Evolutionary conservation across 495 filamentous ascomycete species (phyloP).

Genomic region (Hamigera avellanea): DNA sequence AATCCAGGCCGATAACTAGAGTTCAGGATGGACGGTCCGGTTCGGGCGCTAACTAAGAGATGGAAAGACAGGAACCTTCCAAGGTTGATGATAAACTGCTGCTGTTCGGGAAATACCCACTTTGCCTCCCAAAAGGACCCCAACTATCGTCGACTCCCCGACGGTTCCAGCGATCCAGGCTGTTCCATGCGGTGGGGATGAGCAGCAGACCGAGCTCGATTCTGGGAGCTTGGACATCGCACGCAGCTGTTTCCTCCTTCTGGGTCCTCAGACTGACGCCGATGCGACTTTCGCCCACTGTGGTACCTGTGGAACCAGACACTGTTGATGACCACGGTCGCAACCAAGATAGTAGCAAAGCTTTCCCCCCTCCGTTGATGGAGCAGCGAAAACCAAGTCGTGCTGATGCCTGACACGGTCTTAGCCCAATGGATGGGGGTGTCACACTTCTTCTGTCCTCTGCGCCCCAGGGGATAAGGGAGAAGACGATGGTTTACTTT

Average conservation of each 20-base stretch:
- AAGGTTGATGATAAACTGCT: conserved; percentile 6
- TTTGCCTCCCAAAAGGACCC: conserved; percentile 5
- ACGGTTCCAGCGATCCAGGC: conserved; percentile 3
- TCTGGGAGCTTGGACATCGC: too few relatives aligned
- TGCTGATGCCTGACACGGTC: neutral
- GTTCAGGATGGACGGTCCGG: conserved; percentile 1
- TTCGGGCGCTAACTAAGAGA: conserved; percentile 9
- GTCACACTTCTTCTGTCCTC: neutral
- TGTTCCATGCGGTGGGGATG: conserved; percentile 1
- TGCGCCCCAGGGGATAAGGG: neutral
- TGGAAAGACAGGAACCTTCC: too few relatives aligned
- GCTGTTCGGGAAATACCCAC: conserved; percentile 7
- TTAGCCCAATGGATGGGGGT: neutral
- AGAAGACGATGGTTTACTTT: too few relatives aligned
- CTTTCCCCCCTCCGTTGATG: conserved; percentile 1
- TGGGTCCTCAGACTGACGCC: too few relatives aligned
- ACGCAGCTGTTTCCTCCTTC: too few relatives aligned
- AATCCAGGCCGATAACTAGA: too few relatives aligned
- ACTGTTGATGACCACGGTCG: conserved; percentile 6
- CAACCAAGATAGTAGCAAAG: conserved; percentile 9
- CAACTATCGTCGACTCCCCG: neutral
- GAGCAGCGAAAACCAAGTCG: too few relatives aligned
- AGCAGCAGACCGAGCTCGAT: neutral
- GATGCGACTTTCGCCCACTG: conserved; percentile 2
- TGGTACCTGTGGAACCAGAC: conserved; percentile 14